Evolutionary conservation across 805 yeast species (phyloP).

Genomic region (Scheffersomyces amazonensis): DNA sequence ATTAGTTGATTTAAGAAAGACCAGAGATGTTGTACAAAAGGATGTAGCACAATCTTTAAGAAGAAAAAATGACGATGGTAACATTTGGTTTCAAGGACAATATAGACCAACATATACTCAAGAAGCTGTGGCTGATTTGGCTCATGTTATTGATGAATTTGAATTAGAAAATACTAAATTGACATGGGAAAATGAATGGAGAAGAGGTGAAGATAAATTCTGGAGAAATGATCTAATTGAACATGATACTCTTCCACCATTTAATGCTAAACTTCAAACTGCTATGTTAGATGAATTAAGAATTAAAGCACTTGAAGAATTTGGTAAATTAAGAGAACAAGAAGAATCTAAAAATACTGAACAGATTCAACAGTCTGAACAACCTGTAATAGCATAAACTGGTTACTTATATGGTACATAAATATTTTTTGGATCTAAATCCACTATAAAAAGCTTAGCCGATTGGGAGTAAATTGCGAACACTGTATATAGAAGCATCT

Average conservation of each 20-base stretch:
- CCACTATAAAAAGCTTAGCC: too few species aligned
- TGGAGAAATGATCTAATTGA: constrained; percentile 63
- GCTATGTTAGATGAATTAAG: constrained; percentile 62
- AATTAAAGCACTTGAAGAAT: constrained; percentile 33
- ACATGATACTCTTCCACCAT: constrained; percentile 59
- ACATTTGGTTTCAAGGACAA: constrained; percentile 84
- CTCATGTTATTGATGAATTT: constrained; percentile 65
- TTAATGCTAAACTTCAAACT: constrained; percentile 64
- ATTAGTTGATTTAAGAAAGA: constrained; percentile 67
- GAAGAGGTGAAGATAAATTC: constrained; percentile 73
- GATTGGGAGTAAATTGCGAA: too few species aligned
- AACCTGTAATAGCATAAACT: too few species aligned
- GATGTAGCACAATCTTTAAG: constrained; percentile 66
- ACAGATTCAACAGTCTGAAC: too few species aligned
- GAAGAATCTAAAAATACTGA: too few species aligned
- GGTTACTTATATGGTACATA: too few species aligned
- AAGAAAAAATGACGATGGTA: constrained; percentile 70
- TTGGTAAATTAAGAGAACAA: constrained; percentile 20
- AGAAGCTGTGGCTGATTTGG: constrained; percentile 86
- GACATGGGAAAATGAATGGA: constrained; percentile 85
- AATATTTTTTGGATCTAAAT: too few species aligned
- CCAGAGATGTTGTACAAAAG: constrained; percentile 62
- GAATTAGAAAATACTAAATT: constrained; percentile 48
- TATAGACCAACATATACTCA: constrained; percentile 88
- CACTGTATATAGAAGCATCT: too few species aligned